phyloP scores from a whole-genome alignment of 139 green algal species.

The Trebouxia sp. region DNA sequence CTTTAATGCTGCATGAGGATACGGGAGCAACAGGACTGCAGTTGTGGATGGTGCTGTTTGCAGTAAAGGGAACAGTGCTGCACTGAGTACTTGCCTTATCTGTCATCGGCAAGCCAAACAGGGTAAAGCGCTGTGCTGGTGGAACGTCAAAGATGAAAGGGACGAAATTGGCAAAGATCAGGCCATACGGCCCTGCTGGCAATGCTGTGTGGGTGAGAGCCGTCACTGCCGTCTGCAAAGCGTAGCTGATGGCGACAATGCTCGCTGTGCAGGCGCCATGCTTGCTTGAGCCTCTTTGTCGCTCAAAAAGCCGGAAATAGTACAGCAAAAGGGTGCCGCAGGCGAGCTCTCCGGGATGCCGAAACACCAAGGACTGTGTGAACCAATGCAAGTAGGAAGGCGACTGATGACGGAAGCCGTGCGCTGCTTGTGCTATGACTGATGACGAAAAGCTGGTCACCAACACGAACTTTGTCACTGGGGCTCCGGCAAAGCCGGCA shows the following conservation, averaged over 20 bases:
- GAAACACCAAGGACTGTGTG: not conserved
- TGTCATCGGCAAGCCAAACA: constrained; percentile 54
- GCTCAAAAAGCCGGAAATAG: constrained; percentile 57
- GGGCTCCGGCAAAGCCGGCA: constrained; percentile 19
- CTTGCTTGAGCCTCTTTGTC: constrained; percentile 51
- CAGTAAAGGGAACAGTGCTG: too few species aligned
- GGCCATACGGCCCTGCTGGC: constrained; percentile 42
- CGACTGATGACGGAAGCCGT: not conserved
- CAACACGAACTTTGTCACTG: constrained; percentile 9
- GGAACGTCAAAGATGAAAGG: constrained; percentile 59
- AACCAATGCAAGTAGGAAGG: not conserved
- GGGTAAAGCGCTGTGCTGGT: constrained; percentile 41
- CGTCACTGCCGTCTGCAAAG: not conserved
- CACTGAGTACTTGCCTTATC: constrained; percentile 74
- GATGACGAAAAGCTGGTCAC: not conserved
- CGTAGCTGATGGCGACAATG: not conserved
- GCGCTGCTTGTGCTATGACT: constrained; percentile 1
- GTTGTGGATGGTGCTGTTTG: too few species aligned
- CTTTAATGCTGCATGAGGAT: too few species aligned
- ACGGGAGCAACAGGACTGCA: too few species aligned
- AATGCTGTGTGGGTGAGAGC: not conserved
- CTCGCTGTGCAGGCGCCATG: constrained; percentile 46
- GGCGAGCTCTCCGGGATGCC: constrained; percentile 21
- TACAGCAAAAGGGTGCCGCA: constrained; percentile 44
- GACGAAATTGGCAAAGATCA: constrained; percentile 59